Evolutionary conservation across 352 stramenopile species (phyloP), one percentile per base, ranked within the genome.

Genomic region (Phytophthora foliorum): DNA sequence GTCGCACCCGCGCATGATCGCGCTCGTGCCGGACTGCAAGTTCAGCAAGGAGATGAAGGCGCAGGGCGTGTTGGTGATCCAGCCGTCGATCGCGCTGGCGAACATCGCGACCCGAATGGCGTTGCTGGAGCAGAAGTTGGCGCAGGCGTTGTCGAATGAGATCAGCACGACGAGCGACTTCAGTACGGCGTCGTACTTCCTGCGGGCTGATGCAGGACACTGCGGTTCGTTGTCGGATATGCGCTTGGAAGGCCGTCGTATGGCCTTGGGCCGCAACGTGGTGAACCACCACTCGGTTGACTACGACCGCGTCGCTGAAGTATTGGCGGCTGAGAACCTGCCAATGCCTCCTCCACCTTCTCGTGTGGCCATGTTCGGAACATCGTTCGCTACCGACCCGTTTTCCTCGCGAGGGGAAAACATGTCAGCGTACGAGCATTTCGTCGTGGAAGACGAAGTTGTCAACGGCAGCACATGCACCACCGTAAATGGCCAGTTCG

Each of bases 221-320:
- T 56, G 65, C 16, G 69, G 69, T 25, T 88, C 80, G 22, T 41
- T 84, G 5, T 89, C 81, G 22, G 78, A 87, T 31, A 74, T 89
- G 76, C 69, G 67, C 7, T 46, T 83, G 6, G 72, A 75, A 27
- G 64, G 59, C 34, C 75, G 75, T 42, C 72, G 62, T 9, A 45
- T 83, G 16, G 77, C 77, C 7, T 65, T 88, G 4, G 75, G 77
- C 22, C 76, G 82, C 16, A 89, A 72, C 41, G 80, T 91, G 19
- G 78, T 91, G n/a, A 90, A 89, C 63, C 82, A 91, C 57, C 80
- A 89, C 57, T 86, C 79, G 17, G 82, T 91, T n/a, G 75, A 82
- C 57, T 85, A 85, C 60, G 77, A 85, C 46, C 77, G 74, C n/a
- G 62, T 85, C 9, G 67, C 66, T 1, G 74, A 85, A 41, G 63